These are phyloP conservation scores for Mycena galericulata DNA, from an alignment of 768 basidiomycete genomes.

Conservation along the genomic window DNA sequence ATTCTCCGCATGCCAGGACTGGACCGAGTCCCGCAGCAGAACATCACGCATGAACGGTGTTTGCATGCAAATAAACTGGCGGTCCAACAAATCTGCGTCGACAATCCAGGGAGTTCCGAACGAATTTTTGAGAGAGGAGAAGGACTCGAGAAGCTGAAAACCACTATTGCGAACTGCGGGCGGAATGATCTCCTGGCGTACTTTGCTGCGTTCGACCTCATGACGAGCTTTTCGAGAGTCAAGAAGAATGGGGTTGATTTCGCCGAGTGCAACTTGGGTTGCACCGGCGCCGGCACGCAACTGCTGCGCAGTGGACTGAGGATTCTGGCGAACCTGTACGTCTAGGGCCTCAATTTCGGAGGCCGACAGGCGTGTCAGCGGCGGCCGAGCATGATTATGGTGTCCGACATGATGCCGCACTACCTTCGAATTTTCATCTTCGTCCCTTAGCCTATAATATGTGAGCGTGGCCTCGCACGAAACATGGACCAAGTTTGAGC, in stretches of 20 bases:
- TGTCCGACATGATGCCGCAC: neutral
- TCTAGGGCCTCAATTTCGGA: neutral
- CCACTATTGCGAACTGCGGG: neutral
- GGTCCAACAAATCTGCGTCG: neutral
- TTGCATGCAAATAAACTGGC: conserved; percentile 6
- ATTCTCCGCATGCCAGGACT: conserved; percentile 10
- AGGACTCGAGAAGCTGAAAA: neutral
- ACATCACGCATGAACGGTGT: conserved; percentile 12
- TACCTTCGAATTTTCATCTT: neutral
- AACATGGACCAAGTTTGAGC: neutral
- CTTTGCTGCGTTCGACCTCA: conserved; percentile 13
- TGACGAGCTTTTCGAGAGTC: neutral
- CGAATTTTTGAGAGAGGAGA: conserved; percentile 1
- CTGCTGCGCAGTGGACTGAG: neutral
- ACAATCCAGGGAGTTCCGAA: conserved; percentile 16
- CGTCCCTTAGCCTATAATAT: neutral
- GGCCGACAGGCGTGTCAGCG: neutral
- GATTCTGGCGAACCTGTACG: conserved; percentile 1
- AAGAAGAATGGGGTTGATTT: neutral
- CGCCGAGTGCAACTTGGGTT: neutral
- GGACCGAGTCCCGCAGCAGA: conserved; percentile 1
- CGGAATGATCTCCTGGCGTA: neutral
- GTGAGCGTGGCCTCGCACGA: neutral
- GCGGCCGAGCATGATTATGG: neutral
- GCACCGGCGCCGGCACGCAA: neutral